These are phyloP conservation scores for Ogataea trehaloabstinens DNA, from an alignment of 805 yeast genomes.

Conservation along the genomic window DNA sequence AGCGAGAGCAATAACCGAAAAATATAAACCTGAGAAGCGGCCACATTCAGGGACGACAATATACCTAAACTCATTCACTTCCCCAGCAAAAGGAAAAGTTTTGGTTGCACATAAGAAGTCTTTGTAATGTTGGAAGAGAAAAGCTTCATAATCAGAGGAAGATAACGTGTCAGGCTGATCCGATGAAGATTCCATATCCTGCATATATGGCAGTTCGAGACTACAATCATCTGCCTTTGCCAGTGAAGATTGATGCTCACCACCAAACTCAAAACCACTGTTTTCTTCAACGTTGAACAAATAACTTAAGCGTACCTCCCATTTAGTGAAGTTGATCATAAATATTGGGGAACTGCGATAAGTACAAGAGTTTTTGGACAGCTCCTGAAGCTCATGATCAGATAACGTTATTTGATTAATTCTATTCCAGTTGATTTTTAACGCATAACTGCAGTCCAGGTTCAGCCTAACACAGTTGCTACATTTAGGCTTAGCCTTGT, in stretches of 20 bases:
- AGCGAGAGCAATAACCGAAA: slow-evolving; percentile 26
- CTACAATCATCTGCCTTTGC: too few relatives aligned
- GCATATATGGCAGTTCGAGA: too few relatives aligned
- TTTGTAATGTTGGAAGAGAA: slow-evolving; percentile 26
- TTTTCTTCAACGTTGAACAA: slow-evolving; percentile 19
- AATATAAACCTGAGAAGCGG: slow-evolving; percentile 24
- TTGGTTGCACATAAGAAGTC: slow-evolving; percentile 23
- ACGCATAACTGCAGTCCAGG: too few relatives aligned
- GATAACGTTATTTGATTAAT: too few relatives aligned
- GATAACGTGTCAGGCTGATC: too few relatives aligned
- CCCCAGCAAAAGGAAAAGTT: slow-evolving; percentile 19
- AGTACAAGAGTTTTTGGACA: slow-evolving; percentile 7
- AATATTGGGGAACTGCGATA: neutral
- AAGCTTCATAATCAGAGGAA: slow-evolving; percentile 22
- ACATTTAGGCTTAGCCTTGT: slow-evolving; percentile 11
- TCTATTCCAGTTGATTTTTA: too few relatives aligned
- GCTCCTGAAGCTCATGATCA: too few relatives aligned
- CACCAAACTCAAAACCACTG: neutral
- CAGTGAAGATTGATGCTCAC: slow-evolving; percentile 10
- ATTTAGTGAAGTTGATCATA: too few relatives aligned
- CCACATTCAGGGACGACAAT: slow-evolving; percentile 28
- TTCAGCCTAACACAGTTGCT: neutral
- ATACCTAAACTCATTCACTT: slow-evolving; percentile 26
- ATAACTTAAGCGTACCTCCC: too few relatives aligned
- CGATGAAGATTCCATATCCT: too few relatives aligned